Conservation (phyloP, 2,329 filamentous ascomycete species). For the Curvularia sp. region DNA sequence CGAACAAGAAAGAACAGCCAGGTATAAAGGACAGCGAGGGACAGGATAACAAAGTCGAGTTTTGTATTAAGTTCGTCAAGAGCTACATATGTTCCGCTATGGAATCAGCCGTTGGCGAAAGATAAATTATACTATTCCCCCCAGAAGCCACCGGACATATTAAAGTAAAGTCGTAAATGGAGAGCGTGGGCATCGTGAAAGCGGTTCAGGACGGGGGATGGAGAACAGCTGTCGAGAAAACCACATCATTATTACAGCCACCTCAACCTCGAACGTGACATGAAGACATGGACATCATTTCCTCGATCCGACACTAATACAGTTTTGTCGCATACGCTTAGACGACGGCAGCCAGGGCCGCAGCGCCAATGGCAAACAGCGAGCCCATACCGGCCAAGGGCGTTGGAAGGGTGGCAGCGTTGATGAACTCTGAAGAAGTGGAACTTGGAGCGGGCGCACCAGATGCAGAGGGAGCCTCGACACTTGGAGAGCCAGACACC, state of each 20-base stretch:
- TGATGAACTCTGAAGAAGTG: constrained; percentile 18
- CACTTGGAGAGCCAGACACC: constrained; percentile 4
- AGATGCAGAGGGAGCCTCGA: constrained; percentile 19
- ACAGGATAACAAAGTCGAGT: constrained; percentile 5
- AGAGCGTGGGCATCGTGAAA: constrained; percentile 11
- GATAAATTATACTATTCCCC: constrained; percentile 12
- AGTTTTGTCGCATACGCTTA: constrained; percentile 14
- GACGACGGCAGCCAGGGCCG: constrained; percentile 29
- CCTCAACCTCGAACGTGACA: constrained; percentile 11
- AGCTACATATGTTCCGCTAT: constrained; percentile 25
- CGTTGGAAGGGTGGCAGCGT: constrained; percentile 29
- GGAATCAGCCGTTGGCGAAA: constrained; percentile 22
- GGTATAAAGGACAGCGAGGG: neutral
- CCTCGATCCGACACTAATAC: neutral
- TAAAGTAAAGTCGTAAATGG: constrained; percentile 9
- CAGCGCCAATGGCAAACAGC: constrained; percentile 33
- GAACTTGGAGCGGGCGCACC: constrained; percentile 16
- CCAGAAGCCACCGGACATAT: constrained; percentile 23
- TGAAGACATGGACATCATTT: constrained; percentile 1
- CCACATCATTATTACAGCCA: constrained; percentile 19
- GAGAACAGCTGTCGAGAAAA: constrained; percentile 10
- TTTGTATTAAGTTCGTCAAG: constrained; percentile 27
- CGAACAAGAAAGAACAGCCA: neutral
- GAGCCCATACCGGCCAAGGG: constrained; percentile 30
- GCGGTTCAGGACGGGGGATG: constrained; percentile 8